These are phyloP conservation scores for Fimicolochytrium jonesii DNA, from an alignment of 192 early-diverging fungal genomes.

Conservation along the genomic window DNA sequence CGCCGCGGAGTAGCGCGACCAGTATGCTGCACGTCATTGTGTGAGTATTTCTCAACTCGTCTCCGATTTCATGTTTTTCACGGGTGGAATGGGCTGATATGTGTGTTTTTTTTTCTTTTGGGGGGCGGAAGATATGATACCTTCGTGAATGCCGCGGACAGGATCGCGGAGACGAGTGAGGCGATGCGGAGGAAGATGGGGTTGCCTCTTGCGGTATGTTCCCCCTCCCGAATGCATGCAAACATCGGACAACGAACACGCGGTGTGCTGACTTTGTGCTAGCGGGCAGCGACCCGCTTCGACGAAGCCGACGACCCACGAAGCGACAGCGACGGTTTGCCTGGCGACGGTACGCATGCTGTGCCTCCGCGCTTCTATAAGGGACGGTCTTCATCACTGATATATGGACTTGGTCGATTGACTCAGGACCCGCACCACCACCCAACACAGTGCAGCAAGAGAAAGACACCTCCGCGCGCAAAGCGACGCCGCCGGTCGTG, in stretches of 20 bases:
- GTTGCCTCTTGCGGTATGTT: neutral
- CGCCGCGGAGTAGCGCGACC: neutral
- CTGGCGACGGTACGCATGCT: neutral
- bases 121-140: slow-evolving; percentile 31
- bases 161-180: slow-evolving; percentile 32
- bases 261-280: too few relatives aligned
- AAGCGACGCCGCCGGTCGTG: slow-evolving; percentile 12
- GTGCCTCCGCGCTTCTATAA: neutral
- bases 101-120: too few relatives aligned
- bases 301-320: neutral
- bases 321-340: neutral
- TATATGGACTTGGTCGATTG: neutral
- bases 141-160: slow-evolving; percentile 5
- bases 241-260: too few relatives aligned
- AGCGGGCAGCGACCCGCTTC: slow-evolving; percentile 3
- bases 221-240: too few relatives aligned
- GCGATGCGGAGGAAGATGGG: neutral
- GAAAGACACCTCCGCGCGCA: neutral
- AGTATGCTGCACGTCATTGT: slow-evolving; percentile 18
- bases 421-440: neutral
- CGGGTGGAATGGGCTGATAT: neutral
- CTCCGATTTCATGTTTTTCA: neutral
- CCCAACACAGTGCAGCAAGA: neutral
- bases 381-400: neutral
- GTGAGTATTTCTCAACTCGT: slow-evolving; percentile 6